phyloP scores from a whole-genome alignment of 208 protist species.

The Wallacemonas sp. region DNA sequence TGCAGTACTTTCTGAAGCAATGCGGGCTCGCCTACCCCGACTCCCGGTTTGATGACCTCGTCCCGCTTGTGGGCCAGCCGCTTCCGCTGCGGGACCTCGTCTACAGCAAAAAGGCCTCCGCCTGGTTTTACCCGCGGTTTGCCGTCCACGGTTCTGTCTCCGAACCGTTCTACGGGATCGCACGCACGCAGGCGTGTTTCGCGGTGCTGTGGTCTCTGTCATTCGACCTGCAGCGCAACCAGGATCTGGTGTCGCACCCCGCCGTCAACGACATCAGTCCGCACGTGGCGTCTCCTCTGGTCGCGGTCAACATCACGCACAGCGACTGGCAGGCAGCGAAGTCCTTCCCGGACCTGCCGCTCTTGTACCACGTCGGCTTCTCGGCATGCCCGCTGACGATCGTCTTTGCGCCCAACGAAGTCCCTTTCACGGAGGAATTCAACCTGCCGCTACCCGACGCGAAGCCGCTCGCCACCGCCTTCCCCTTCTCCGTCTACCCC shows the following conservation, averaged over 20 bases:
- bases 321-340: conserved; percentile 47
- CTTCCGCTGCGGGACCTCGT: conserved; percentile 36
- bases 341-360: conserved; percentile 57
- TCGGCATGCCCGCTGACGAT: conserved; percentile 34
- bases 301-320: conserved; percentile 48
- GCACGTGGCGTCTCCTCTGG: conserved; percentile 72
- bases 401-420: conserved; percentile 74
- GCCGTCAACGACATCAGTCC: conserved; percentile 49
- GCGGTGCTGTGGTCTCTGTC: conserved; percentile 80
- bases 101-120: conserved; percentile 36
- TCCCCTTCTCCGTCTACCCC: conserved; percentile 53
- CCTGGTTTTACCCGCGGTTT: conserved; percentile 82
- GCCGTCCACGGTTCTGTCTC: conserved; percentile 40
- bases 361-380: conserved; percentile 56
- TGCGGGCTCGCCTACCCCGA: conserved; percentile 19
- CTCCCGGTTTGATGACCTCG: conserved; percentile 41
- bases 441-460: conserved; percentile 43
- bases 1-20: conserved; percentile 44
- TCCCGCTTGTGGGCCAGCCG: conserved; percentile 47
- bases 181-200: conserved; percentile 42
- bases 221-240: conserved; percentile 57
- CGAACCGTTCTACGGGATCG: conserved; percentile 60
- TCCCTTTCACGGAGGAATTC: conserved; percentile 64
- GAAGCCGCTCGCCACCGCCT: conserved; percentile 33
- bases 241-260: conserved; percentile 21